Evolutionary conservation across 2,329 filamentous ascomycete genomes (phyloP).

Genomic region (Tolypocladium tundrense): DNA sequence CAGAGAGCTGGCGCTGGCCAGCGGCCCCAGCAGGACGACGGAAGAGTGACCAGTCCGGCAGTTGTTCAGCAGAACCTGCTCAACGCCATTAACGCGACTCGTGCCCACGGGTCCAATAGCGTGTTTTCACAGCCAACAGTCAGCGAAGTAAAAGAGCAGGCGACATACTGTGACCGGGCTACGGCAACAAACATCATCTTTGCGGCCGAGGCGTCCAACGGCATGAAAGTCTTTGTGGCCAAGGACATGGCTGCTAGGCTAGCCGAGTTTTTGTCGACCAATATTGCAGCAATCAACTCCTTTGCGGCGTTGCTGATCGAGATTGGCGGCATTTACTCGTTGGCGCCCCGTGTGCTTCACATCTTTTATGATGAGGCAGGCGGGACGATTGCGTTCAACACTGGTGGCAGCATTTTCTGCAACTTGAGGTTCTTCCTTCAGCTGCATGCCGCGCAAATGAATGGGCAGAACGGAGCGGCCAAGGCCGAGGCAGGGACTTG

Average conservation of each 20-base stretch:
- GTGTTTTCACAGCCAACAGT: constrained; percentile 66
- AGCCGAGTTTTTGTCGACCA: constrained; percentile 44
- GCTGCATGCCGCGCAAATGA: constrained; percentile 52
- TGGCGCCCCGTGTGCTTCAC: constrained; percentile 61
- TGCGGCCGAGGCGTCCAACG: constrained; percentile 57
- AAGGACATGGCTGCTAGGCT: constrained; percentile 39
- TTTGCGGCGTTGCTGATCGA: constrained; percentile 64
- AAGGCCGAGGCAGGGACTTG: constrained; percentile 65
- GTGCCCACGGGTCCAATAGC: constrained; percentile 61
- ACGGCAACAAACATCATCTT: constrained; percentile 64
- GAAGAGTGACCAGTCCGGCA: constrained; percentile 48
- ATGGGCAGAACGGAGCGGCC: constrained; percentile 26
- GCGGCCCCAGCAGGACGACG: constrained; percentile 28
- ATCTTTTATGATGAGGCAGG: constrained; percentile 78
- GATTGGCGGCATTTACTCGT: constrained; percentile 60
- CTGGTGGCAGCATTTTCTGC: constrained; percentile 79
- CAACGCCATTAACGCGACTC: constrained; percentile 68
- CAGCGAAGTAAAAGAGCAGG: constrained; percentile 67
- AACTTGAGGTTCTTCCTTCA: constrained; percentile 82
- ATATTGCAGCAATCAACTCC: constrained; percentile 52
- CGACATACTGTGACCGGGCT: constrained; percentile 75
- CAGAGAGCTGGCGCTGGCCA: background rate
- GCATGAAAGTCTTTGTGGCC: constrained; percentile 64
- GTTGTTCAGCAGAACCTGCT: constrained; percentile 60
- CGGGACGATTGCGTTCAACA: constrained; percentile 87